Evolutionary conservation across 192 early-diverging fungal genomes (phyloP).

Genomic region (Backusella tuberculispora): DNA sequence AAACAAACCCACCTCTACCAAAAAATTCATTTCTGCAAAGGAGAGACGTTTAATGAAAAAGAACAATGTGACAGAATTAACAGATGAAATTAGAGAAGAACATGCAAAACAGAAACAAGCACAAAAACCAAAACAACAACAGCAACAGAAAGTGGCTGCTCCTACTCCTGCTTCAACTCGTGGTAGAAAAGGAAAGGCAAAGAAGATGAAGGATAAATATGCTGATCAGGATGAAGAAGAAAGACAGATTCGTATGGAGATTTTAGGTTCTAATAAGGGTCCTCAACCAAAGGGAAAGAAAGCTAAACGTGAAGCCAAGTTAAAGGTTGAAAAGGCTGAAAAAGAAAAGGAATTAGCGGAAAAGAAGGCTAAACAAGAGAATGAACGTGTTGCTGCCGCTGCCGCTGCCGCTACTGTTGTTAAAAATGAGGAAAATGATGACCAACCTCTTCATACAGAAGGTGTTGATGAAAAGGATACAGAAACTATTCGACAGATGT

Average conservation of each 20-base stretch:
- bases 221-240: conserved; percentile 96
- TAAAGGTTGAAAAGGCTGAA: conserved; percentile 44
- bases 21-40: conserved; percentile 72
- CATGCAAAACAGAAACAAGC: background rate
- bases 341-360: conserved; percentile 27
- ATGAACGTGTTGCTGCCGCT: background rate
- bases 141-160: conserved; percentile 36
- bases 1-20: conserved; percentile 19
- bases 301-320: conserved; percentile 60
- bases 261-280: conserved; percentile 74
- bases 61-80: conserved; percentile 39
- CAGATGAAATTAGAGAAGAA: conserved; percentile 13
- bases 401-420: background rate
- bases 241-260: conserved; percentile 74
- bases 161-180: conserved; percentile 52
- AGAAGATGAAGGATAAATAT: conserved; percentile 95
- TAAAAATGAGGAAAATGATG: background rate
- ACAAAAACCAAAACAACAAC: conserved; percentile 2
- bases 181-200: conserved; percentile 86
- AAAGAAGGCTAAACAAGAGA: conserved; percentile 11
- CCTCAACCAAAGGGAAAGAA: conserved; percentile 78
- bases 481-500: conserved; percentile 55
- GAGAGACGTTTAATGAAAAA: conserved; percentile 85
- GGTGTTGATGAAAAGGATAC: conserved; percentile 27
- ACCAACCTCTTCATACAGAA: background rate